Percentiles rank a stretch among this genome's conserved stretches.
These are phyloP conservation scores for Talaromyces sp. DNA, from an alignment of 2,329 filamentous ascomycete species.

Conservation along the genomic window DNA sequence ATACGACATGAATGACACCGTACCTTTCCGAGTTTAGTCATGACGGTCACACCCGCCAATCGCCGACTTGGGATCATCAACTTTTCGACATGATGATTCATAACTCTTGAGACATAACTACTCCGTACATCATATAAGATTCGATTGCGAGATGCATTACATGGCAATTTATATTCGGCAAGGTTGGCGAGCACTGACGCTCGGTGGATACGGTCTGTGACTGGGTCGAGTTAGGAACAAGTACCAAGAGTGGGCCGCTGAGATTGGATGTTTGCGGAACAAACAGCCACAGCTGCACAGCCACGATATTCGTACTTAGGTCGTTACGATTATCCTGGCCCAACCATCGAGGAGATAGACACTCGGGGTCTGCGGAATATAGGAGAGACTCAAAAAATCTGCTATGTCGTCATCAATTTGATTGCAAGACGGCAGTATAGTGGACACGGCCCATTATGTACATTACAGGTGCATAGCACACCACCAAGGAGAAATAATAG, in stretches of 20 bases:
- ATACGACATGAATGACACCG: neutral
- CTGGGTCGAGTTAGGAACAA: neutral
- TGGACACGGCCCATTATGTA: conserved; percentile 9
- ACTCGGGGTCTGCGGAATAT: neutral
- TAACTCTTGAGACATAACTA: neutral
- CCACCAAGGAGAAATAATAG: neutral
- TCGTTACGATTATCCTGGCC: too few relatives aligned
- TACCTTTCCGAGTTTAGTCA: neutral
- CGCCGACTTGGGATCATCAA: neutral
- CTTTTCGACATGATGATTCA: neutral
- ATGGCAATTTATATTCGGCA: neutral
- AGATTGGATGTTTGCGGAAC: conserved; percentile 1
- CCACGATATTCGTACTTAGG: neutral
- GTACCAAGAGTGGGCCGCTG: neutral
- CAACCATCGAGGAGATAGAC: neutral
- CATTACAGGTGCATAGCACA: conserved; percentile 1
- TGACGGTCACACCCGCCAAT: neutral
- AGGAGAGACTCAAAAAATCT: neutral
- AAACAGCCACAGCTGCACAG: neutral
- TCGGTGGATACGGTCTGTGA: neutral
- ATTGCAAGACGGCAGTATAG: neutral
- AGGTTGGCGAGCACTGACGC: neutral
- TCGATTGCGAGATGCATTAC: neutral
- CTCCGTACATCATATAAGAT: neutral
- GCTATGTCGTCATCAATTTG: neutral